Evolutionary conservation across 2,329 filamentous ascomycete species (phyloP).

Genomic region (Pseudogymnoascus sp.): DNA sequence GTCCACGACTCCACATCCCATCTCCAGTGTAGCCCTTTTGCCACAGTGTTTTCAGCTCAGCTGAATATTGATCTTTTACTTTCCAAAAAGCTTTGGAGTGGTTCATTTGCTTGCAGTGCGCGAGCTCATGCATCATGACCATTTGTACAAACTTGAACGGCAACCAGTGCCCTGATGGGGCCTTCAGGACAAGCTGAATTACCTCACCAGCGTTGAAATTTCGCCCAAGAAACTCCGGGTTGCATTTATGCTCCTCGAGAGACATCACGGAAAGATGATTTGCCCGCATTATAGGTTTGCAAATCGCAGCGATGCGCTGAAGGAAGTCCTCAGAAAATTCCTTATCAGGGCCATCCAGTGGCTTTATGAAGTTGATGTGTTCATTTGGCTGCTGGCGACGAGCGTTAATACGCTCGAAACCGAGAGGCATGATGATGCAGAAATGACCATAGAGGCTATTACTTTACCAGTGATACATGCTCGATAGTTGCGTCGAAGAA

Average conservation of each 20-base stretch:
- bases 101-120: slow-evolving; percentile 89
- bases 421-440: slow-evolving; percentile 57
- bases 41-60: slow-evolving; percentile 65
- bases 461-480: neutral
- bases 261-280: slow-evolving; percentile 57
- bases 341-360: slow-evolving; percentile 57
- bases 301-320: slow-evolving; percentile 72
- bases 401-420: slow-evolving; percentile 71
- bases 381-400: slow-evolving; percentile 66
- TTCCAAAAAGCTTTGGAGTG: slow-evolving; percentile 75
- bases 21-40: slow-evolving; percentile 64
- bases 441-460: neutral
- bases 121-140: slow-evolving; percentile 86
- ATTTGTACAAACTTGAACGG: slow-evolving; percentile 80
- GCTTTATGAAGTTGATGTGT: slow-evolving; percentile 78
- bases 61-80: slow-evolving; percentile 64
- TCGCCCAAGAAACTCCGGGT: slow-evolving; percentile 78
- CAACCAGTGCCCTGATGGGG: slow-evolving; percentile 60
- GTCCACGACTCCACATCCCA: slow-evolving; percentile 72
- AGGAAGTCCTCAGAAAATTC: slow-evolving; percentile 60
- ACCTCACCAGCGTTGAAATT: slow-evolving; percentile 89
- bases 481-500: neutral
- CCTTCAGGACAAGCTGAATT: slow-evolving; percentile 73
- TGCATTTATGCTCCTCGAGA: slow-evolving; percentile 74
- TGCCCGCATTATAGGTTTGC: slow-evolving; percentile 61